Evolutionary conservation across 345 rosid genomes (phyloP).

Genomic region (Populus pruinosa): DNA sequence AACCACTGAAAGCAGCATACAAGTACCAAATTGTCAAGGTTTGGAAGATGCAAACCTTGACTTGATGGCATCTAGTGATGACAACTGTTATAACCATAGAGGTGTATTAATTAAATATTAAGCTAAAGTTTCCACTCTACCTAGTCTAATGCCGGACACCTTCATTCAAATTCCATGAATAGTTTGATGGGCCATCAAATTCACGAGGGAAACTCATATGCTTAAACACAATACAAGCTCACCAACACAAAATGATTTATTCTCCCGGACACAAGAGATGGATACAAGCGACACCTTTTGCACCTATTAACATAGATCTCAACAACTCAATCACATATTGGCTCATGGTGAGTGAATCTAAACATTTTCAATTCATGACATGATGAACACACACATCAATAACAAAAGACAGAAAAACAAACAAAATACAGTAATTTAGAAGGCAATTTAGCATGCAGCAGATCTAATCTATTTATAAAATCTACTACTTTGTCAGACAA

Average conservation of each 20-base stretch:
- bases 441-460: neutral
- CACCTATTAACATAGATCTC: neutral
- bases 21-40: neutral
- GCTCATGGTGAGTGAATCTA: neutral
- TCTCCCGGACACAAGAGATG: neutral
- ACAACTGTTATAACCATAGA: neutral
- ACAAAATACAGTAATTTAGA: neutral
- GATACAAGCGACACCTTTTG: neutral
- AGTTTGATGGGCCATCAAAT: neutral
- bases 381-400: neutral
- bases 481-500: neutral
- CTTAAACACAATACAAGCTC: neutral
- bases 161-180: neutral
- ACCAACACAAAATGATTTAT: neutral
- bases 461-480: neutral
- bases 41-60: neutral
- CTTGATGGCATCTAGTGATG: neutral
- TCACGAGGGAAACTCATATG: neutral
- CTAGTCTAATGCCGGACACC: neutral
- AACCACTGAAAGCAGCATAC: neutral
- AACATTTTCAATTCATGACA: neutral
- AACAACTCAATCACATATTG: neutral
- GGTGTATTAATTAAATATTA: neutral
- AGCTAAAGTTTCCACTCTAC: neutral
- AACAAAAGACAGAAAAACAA: neutral